Base-by-base conservation (phyloP, 2,329 filamentous ascomycete species). In the Venturiaceae sp. region DNA sequence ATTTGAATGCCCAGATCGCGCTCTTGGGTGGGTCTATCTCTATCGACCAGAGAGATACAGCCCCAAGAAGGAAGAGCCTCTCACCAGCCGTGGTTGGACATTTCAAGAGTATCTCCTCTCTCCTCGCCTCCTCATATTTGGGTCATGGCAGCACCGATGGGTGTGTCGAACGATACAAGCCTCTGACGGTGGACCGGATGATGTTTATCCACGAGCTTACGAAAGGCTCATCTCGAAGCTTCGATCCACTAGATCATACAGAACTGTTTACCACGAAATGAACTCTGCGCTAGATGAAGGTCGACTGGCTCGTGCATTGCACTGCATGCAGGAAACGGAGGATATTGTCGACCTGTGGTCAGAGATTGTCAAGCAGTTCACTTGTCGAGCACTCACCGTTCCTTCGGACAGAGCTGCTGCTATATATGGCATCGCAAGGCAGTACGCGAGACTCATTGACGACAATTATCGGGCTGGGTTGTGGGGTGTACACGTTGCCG, bases 91-190 rank as follows among this genome's bases (percentile, higher is more conserved):
- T 13, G 55, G 47, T 13, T 58, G 55, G 55, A 58, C 55, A 8
- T 11, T 58, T 46, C 55, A 58, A 56, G 55, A 58, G 41, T 34
- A 32, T 33, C 28, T 34, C 30, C 44, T 58, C 9, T 58, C 55
- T 8, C 41, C 11, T 19, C 14, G 41, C 14, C 7, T 14, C 7
- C 30, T 58, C 7, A 34, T 58, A 9, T 58, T 57, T 33, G 14
- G 16, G 9, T 16, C 44, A 9, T 19, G 44, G 21, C 23, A 26
- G 44, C 9, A 11, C 21, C 23, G 44, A 16, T 16, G 44, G 14
- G n/a, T n/a, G n/a, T n/a, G n/a, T n/a, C n/a, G n/a, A n/a, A n/a
- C n/a, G n/a, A 50, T 16, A 9, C 16, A 26, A 19, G 9, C 21
- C 44, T 13, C 23, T 26, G 23, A 50, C 11, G 44, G 23, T 16